These are phyloP conservation scores for Ramalina intermedia DNA, from an alignment of 495 filamentous ascomycete genomes.

Conservation along the genomic window DNA sequence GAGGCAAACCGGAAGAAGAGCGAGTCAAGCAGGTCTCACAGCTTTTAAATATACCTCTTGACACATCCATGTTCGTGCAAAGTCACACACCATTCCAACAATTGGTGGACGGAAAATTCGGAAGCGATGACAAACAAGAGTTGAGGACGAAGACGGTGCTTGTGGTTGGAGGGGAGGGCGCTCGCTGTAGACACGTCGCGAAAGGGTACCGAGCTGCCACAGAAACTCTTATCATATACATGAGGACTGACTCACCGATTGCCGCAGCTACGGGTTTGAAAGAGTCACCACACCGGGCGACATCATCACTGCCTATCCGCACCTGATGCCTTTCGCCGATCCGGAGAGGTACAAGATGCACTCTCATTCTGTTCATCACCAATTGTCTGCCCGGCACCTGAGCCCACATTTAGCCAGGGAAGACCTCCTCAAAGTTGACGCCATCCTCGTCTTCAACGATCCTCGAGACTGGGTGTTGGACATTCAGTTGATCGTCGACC, in stretches of 20 bases:
- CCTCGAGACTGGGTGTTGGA: slow-evolving; percentile 92
- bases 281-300: slow-evolving; percentile 78
- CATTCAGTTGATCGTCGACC: slow-evolving; percentile 63
- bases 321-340: slow-evolving; percentile 70
- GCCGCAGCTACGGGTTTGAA: slow-evolving; percentile 59
- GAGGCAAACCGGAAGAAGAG: slow-evolving; percentile 60
- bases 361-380: slow-evolving; percentile 43
- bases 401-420: slow-evolving; percentile 18
- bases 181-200: slow-evolving; percentile 62
- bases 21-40: slow-evolving; percentile 55
- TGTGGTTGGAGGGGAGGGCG: slow-evolving; percentile 68
- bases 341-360: slow-evolving; percentile 43
- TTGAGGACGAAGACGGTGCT: slow-evolving; percentile 60
- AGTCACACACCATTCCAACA: slow-evolving; percentile 69
- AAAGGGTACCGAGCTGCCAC: slow-evolving; percentile 26
- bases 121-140: slow-evolving; percentile 5
- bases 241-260: neutral
- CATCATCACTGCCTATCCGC: slow-evolving; percentile 56
- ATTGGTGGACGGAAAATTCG: slow-evolving; percentile 26
- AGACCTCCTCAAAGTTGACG: slow-evolving; percentile 55
- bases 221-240: neutral
- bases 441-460: slow-evolving; percentile 81
- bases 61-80: slow-evolving; percentile 58
- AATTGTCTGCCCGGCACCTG: slow-evolving; percentile 16
- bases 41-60: slow-evolving; percentile 43